phyloP scores from a whole-genome alignment of 225 moss, liverwort and hornwort species.

The Thuidium tamariscinum region DNA sequence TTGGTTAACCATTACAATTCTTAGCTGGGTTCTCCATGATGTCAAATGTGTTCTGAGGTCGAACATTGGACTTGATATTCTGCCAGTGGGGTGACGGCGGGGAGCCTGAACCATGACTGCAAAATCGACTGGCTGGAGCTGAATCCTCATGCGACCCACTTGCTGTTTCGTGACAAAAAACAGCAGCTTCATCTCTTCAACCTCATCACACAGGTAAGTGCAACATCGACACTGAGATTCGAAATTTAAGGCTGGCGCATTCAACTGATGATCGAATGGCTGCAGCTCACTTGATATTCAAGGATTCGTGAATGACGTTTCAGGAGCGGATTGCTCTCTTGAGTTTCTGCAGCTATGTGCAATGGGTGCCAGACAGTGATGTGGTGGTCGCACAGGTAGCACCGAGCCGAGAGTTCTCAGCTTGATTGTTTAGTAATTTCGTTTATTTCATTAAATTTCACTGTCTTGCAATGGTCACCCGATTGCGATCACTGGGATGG shows the following conservation, averaged over 20 bases:
- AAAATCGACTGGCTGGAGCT: constrained; percentile 95
- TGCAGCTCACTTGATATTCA: not conserved
- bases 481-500: not conserved
- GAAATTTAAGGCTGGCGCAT: not conserved
- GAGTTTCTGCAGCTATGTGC: constrained; percentile 89
- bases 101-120: constrained; percentile 60
- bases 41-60: not conserved
- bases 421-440: not conserved
- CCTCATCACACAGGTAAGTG: constrained; percentile 50
- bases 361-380: constrained; percentile 94
- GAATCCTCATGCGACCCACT: constrained; percentile 63
- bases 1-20: not conserved
- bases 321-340: constrained; percentile 77
- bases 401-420: not conserved
- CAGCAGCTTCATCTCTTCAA: constrained; percentile 83
- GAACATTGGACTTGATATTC: not conserved
- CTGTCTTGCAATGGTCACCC: not conserved
- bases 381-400: constrained; percentile 88
- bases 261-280: not conserved
- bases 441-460: not conserved
- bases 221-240: not conserved
- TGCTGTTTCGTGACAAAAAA: constrained; percentile 84
- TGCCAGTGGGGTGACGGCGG: constrained; percentile 70
- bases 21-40: not conserved
- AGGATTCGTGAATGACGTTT: not conserved